A percentile compares a stretch with the other conserved stretches of the same genome.
Conservation (phyloP, 305 asterid species). For the Plantago lanceolata region DNA sequence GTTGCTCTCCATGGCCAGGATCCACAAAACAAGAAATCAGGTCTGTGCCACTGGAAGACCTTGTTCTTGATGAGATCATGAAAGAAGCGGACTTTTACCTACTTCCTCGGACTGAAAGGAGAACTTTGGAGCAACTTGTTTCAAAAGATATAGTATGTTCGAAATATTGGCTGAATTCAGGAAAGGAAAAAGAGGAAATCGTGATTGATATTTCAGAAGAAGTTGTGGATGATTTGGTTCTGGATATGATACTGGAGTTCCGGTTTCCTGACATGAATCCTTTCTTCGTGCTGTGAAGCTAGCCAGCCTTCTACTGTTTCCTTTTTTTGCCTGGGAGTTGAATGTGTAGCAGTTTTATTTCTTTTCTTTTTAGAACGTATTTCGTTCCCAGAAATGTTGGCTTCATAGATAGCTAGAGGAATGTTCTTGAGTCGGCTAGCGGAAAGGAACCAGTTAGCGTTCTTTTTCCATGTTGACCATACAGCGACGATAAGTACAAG, state of each 20-base stretch:
- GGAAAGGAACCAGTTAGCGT: neutral
- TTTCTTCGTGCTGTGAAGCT: slow-evolving; percentile 13
- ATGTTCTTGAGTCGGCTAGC: neutral
- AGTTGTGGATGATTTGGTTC: slow-evolving; percentile 33
- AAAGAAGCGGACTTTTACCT: slow-evolving; percentile 46
- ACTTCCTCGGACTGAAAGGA: slow-evolving; percentile 36
- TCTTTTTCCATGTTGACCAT: neutral
- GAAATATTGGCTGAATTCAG: slow-evolving; percentile 39
- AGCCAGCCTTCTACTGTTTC: neutral
- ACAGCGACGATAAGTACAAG: neutral
- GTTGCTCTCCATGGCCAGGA: slow-evolving; percentile 40
- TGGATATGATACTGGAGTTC: slow-evolving; percentile 33
- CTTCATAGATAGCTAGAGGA: neutral
- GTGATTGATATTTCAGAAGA: slow-evolving; percentile 37
- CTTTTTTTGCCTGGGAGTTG: slow-evolving; percentile 11
- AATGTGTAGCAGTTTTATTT: slow-evolving; percentile 21
- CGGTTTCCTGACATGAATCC: slow-evolving; percentile 24
- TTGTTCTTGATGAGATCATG: slow-evolving; percentile 50
- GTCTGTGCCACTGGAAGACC: slow-evolving; percentile 32
- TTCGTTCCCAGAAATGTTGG: slow-evolving; percentile 9
- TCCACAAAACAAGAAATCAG: slow-evolving; percentile 33
- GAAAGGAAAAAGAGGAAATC: slow-evolving; percentile 30
- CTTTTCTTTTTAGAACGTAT: slow-evolving; percentile 5
- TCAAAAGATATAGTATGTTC: slow-evolving; percentile 32
- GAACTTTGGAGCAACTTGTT: slow-evolving; percentile 42